Percentiles rank a stretch among this genome's conserved stretches.
Evolutionary conservation across 805 yeast genomes (phyloP).

Genomic region (Ogataea thermomethanolica): DNA sequence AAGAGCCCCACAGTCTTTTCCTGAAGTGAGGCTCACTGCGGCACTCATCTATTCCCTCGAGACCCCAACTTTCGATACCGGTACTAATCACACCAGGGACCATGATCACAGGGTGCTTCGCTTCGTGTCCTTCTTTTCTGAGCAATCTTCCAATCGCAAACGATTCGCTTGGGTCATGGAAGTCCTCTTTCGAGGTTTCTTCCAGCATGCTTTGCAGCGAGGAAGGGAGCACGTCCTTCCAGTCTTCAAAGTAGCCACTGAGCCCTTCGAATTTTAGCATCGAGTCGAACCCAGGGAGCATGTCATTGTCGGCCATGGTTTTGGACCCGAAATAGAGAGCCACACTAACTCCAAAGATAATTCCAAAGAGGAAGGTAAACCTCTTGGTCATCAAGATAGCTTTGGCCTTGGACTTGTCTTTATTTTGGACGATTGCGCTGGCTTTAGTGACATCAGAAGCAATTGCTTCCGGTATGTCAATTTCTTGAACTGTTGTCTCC

Average conservation of each 20-base stretch:
- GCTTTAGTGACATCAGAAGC: slow-evolving; percentile 3
- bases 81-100: slow-evolving; percentile 97
- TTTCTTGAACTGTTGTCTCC: slow-evolving; percentile 2
- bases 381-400: slow-evolving; percentile 40
- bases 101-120: slow-evolving; percentile 79
- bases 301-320: slow-evolving; percentile 38
- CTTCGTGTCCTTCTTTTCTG: slow-evolving; percentile 44
- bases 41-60: slow-evolving; percentile 71
- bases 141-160: slow-evolving; percentile 82
- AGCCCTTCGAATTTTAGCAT: slow-evolving; percentile 54
- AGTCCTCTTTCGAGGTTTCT: slow-evolving; percentile 47
- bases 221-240: slow-evolving; percentile 72
- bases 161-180: slow-evolving; percentile 65
- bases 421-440: slow-evolving; percentile 1
- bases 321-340: slow-evolving; percentile 61
- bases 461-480: slow-evolving; percentile 3
- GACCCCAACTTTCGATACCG: slow-evolving; percentile 92
- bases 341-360: slow-evolving; percentile 60
- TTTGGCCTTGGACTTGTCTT: slow-evolving; percentile 10
- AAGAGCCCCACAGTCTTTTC: slow-evolving; percentile 94
- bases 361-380: slow-evolving; percentile 64
- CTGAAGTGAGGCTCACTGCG: slow-evolving; percentile 83
- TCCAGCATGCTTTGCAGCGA: slow-evolving; percentile 57
- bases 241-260: slow-evolving; percentile 59
- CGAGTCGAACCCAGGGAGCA: slow-evolving; percentile 47